Evolutionary conservation across 768 basidiomycete genomes (phyloP), one percentile per base, ranked within the genome.

Genomic region (Coprinopsis sp.): DNA sequence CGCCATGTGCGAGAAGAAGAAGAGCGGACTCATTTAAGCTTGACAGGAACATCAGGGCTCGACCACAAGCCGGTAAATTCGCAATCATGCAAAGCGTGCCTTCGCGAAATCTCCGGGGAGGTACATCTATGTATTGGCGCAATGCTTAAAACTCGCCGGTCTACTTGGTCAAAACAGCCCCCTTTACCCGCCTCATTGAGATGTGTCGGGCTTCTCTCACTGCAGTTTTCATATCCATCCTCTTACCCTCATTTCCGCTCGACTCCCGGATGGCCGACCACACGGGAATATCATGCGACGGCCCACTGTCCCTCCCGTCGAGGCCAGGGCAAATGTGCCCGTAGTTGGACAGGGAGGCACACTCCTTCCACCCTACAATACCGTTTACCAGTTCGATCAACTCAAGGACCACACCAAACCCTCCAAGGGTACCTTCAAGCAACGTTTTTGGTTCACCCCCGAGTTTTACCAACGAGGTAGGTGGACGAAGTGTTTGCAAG

Each of bases 401-500:
- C 64, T 77, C 49, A 73, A 83, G 28, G 75, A 77, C 61, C 75
- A 77, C 56, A 71, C 65, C 51, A 68, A 70, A 23, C 78, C 82
- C n/a, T 65, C 70, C 22, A 64, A 77, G 18, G 86, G 86, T 16
- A 87, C 84, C n/a, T 89, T 89, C 64, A 69, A 79, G 58, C 86
- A 87, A 63, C 76, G 86, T 28, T 87, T 74, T 62, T 87, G 83
- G 83, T 70, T 77, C 49, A 78, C 78, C 24, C 83, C 70, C 61
- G 80, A 87, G 59, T 84, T 70, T 54, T 87, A 87, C 52, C 67
- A 81, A 59, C 50, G 64, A 30, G 76, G 78, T 75, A 46, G 28
- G 59, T 49, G 28, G 18, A 28, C 30, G 14, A 40, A 16, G 27
- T 33, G 2, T 23, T 3, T 4, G 14, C 28, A 12, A 22, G 2